Evolutionary conservation across 768 basidiomycete genomes (phyloP).

Genomic region (Lentinus tigrinus): DNA sequence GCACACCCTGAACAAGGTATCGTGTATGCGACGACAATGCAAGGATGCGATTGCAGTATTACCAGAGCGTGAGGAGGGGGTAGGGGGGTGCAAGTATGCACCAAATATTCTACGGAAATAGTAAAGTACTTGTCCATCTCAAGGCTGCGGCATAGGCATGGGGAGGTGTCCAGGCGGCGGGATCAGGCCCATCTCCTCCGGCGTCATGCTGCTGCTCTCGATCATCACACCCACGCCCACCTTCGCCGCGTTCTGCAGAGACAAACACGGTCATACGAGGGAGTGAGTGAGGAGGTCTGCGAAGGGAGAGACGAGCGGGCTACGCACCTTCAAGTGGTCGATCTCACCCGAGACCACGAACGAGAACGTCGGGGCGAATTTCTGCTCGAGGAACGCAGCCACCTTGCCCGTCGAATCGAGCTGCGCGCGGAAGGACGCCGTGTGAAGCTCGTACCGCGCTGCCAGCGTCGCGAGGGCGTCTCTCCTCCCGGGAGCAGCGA

Average conservation of each 20-base stretch:
- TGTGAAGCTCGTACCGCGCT: slow-evolving; percentile 94
- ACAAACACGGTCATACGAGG: neutral
- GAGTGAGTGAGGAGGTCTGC: neutral
- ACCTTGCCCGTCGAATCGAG: slow-evolving; percentile 95
- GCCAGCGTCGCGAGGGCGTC: slow-evolving; percentile 93
- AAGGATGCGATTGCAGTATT: slow-evolving; percentile 14
- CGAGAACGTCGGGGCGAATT: slow-evolving; percentile 92
- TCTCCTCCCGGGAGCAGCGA: slow-evolving; percentile 75
- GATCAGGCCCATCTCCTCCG: slow-evolving; percentile 71
- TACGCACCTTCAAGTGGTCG: slow-evolving; percentile 90
- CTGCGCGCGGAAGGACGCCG: slow-evolving; percentile 93
- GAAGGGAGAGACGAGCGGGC: neutral
- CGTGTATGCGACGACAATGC: slow-evolving; percentile 7
- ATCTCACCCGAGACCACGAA: slow-evolving; percentile 96
- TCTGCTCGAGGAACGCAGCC: slow-evolving; percentile 90
- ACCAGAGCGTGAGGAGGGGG: slow-evolving; percentile 21
- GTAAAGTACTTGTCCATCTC: slow-evolving; percentile 10
- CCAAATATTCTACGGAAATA: slow-evolving; percentile 18
- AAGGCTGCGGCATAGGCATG: slow-evolving; percentile 16
- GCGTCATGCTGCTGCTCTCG: slow-evolving; percentile 78
- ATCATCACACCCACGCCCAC: slow-evolving; percentile 98
- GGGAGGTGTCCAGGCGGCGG: slow-evolving; percentile 24
- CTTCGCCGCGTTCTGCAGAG: slow-evolving; percentile 79
- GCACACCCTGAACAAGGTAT: neutral
- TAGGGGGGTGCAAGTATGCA: slow-evolving; percentile 7